A percentile compares a stretch with the other conserved stretches of the same genome.
These are phyloP conservation scores for Tetradesmus lagerheimii DNA, from an alignment of 139 green algal genomes.

Conservation along the genomic window DNA sequence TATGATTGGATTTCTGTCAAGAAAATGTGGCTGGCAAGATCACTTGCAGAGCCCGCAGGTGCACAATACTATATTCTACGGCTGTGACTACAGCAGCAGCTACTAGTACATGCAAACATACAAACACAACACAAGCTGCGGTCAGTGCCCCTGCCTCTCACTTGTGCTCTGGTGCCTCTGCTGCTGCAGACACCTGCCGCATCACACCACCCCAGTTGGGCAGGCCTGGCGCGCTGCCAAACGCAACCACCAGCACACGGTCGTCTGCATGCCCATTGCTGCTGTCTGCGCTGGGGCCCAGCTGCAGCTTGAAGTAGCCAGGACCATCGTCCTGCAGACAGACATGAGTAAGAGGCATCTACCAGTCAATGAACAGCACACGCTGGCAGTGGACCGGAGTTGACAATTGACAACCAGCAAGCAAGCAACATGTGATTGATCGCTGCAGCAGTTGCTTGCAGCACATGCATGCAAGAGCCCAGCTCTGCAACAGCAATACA, in stretches of 20 bases:
- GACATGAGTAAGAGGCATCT: not conserved
- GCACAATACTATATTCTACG: too few relatives aligned
- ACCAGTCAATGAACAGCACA: too few relatives aligned
- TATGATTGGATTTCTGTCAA: too few relatives aligned
- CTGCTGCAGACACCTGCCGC: conserved; percentile 60
- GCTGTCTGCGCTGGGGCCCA: conserved; percentile 32
- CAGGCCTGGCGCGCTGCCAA: conserved; percentile 92
- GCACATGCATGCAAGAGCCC: not conserved
- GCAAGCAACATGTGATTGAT: not conserved
- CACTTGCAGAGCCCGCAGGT: too few relatives aligned
- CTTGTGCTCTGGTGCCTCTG: conserved; percentile 16
- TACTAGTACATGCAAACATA: too few relatives aligned
- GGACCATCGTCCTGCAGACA: conserved; percentile 38
- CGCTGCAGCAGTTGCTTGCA: too few relatives aligned
- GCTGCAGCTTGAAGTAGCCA: conserved; percentile 91
- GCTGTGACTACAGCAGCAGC: too few relatives aligned
- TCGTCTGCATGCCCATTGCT: conserved; percentile 22
- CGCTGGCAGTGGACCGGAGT: too few relatives aligned
- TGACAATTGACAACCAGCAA: not conserved
- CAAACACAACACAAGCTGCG: not conserved
- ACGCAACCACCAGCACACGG: conserved; percentile 90
- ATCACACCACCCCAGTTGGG: conserved; percentile 96
- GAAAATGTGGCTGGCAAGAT: too few relatives aligned
- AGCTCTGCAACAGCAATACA: too few relatives aligned
- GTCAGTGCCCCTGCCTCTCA: not conserved